Percentiles rank a stretch among this genome's conserved stretches.
phyloP scores from a whole-genome alignment of 2,329 filamentous ascomycete species.

The Alternaria brassicicola region DNA sequence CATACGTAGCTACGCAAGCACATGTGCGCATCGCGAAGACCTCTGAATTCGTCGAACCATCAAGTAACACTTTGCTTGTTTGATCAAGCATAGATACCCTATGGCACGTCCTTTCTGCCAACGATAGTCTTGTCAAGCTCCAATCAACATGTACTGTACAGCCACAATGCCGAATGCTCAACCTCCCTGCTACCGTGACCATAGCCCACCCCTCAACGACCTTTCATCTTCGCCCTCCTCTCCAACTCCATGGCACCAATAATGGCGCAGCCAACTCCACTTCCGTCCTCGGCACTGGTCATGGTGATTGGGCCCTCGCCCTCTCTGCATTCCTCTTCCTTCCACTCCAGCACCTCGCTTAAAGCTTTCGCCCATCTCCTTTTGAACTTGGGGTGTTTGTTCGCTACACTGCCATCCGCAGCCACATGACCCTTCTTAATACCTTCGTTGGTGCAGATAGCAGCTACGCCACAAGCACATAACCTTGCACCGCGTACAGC shows the following conservation, averaged over 20 bases:
- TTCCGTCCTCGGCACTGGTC: constrained; percentile 51
- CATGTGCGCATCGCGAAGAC: background rate
- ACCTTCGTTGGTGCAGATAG: constrained; percentile 45
- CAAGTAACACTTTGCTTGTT: background rate
- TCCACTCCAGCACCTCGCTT: constrained; percentile 49
- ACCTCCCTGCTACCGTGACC: background rate
- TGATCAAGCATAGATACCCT: background rate
- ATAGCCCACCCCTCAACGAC: background rate
- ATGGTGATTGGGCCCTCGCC: constrained; percentile 45
- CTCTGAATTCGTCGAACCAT: background rate
- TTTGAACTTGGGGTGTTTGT: constrained; percentile 52
- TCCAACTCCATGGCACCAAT: constrained; percentile 43
- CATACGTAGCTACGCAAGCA: background rate
- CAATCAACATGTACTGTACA: background rate
- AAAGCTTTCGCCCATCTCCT: constrained; percentile 49
- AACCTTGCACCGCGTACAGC: constrained; percentile 45
- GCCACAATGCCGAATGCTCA: background rate
- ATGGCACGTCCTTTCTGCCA: background rate
- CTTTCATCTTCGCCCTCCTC: constrained; percentile 9
- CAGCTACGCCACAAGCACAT: constrained; percentile 48
- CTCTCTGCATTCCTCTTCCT: constrained; percentile 18
- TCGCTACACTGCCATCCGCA: constrained; percentile 49
- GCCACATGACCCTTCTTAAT: constrained; percentile 45
- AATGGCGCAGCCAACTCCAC: constrained; percentile 49
- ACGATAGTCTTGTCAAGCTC: background rate